Base-by-base conservation (phyloP, 371 early-diverging fungal genomes). In the Mucor saturninus region DNA sequence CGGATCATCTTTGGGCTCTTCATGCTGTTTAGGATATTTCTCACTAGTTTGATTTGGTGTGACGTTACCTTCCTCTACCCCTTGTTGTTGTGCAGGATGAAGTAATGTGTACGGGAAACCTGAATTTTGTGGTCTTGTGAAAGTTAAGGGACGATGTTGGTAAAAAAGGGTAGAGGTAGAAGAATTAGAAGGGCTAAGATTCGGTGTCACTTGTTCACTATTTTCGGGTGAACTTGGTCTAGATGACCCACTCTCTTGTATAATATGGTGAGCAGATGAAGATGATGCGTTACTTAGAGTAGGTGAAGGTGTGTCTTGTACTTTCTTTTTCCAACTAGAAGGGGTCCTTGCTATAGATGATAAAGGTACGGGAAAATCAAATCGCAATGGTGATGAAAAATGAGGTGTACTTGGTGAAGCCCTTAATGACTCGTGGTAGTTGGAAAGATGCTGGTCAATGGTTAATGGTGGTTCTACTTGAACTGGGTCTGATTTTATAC, bases 381-480 rank as follows among this genome's bases (percentile, higher is more conserved):
- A 61, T 54, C 69, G 61, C 14, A 62, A 59, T 11, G 71, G 31
- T 29, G 52, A n/a, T 14, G 50, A 13, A 29, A 21, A n/a, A 45
- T 14, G 42, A 7, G 15, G n/a, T 46, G 46, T 10, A 11, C 11
- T 28, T 28, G 61, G 60, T 14, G 56, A 49, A 14, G 61, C 15
- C 30, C 46, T 49, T 29, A 71, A 56, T 13, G 75, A 73, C 48
- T 65, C 67, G 39, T 74, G 77, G 49, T 79, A 76, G 42, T 79
- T 76, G 11, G 65, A 71, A 26, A 79, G 52, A 62, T 79, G 80
- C 13, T 79, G 80, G 48, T 79, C 80, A 55, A 79, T 79, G 6
- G 80, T 79, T 30, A 79, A 61, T 13, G 80, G 80, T 35, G 73
- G 77, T 13, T 80, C 75, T 5, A 76, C 69, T 39, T 62, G 64